phyloP scores from a whole-genome alignment of 805 yeast species.

The Sungouiella thailandica region DNA sequence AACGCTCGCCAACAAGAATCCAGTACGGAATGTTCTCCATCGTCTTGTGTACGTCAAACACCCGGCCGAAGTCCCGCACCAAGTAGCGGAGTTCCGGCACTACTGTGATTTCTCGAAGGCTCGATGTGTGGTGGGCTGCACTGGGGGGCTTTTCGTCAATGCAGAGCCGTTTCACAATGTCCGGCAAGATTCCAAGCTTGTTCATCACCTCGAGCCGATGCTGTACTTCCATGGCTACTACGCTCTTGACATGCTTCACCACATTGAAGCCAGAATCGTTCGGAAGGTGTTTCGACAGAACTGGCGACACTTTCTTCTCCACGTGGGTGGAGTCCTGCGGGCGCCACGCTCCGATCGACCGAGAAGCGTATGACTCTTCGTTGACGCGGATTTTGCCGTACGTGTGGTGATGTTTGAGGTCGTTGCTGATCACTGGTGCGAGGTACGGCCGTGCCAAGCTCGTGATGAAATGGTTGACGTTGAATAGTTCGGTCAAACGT shows the following conservation, averaged over 20 bases:
- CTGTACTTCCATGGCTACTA: slow-evolving; percentile 71
- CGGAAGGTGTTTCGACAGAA: slow-evolving; percentile 24
- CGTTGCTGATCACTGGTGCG: slow-evolving; percentile 84
- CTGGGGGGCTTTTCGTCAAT: slow-evolving; percentile 77
- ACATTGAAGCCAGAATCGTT: slow-evolving; percentile 30
- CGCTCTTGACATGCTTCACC: slow-evolving; percentile 40
- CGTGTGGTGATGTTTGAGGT: slow-evolving; percentile 61
- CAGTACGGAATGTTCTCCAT: slow-evolving; percentile 78
- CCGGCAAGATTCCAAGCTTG: slow-evolving; percentile 68
- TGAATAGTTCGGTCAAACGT: slow-evolving; percentile 83
- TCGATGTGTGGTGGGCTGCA: slow-evolving; percentile 55
- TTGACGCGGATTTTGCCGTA: slow-evolving; percentile 23
- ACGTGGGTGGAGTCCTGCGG: slow-evolving; percentile 1
- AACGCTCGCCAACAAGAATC: slow-evolving; percentile 84
- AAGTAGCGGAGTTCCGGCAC: slow-evolving; percentile 81
- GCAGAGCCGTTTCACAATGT: slow-evolving; percentile 65
- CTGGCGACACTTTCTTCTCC: slow-evolving; percentile 30
- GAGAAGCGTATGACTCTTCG: neutral
- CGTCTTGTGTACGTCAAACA: slow-evolving; percentile 70
- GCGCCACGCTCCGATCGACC: neutral
- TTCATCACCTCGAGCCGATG: slow-evolving; percentile 81
- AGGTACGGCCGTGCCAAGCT: slow-evolving; percentile 91
- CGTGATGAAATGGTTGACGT: slow-evolving; percentile 88
- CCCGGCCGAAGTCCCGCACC: slow-evolving; percentile 64
- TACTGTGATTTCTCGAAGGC: slow-evolving; percentile 72